phyloP scores from a whole-genome alignment of 2,329 filamentous ascomycete species.

The Neofusicoccum parvum region DNA sequence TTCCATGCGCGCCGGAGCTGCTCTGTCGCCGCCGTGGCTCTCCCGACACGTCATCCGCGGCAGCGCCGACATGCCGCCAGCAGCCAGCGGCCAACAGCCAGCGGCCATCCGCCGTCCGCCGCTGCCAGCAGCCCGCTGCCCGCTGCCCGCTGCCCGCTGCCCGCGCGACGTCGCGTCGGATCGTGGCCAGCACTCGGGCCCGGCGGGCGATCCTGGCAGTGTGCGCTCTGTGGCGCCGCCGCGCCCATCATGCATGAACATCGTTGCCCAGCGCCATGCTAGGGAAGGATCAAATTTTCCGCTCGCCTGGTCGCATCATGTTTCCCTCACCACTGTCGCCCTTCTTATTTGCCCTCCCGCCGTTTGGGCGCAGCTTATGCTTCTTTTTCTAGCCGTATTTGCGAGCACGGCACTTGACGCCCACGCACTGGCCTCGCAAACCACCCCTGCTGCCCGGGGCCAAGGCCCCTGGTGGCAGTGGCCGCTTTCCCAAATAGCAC shows the following conservation, averaged over 20 bases:
- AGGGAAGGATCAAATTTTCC: conserved; percentile 32
- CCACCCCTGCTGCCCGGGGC: not conserved
- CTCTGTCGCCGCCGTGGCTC: not conserved
- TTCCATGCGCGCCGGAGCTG: too few species aligned
- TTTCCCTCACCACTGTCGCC: not conserved
- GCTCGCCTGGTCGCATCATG: conserved; percentile 34
- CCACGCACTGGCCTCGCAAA: not conserved
- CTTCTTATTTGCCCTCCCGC: conserved; percentile 13
- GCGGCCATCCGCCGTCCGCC: not conserved
- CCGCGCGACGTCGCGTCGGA: not conserved
- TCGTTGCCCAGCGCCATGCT: conserved; percentile 29
- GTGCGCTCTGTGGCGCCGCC: conserved; percentile 23
- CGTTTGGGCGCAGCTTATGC: not conserved
- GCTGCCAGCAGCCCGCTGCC: too few species aligned
- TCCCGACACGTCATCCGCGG: conserved; percentile 19
- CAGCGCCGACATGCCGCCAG: not conserved
- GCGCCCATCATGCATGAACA: conserved; percentile 32
- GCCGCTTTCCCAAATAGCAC: conserved; percentile 38
- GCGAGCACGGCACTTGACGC: conserved; percentile 8
- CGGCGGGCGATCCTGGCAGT: conserved; percentile 18
- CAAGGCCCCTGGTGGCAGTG: too few species aligned
- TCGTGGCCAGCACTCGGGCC: not conserved
- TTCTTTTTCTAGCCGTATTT: conserved; percentile 3
- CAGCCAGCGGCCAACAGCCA: too few species aligned
- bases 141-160: not conserved